phyloP scores from a whole-genome alignment of 306 rosid species.

The Glycine soja region DNA sequence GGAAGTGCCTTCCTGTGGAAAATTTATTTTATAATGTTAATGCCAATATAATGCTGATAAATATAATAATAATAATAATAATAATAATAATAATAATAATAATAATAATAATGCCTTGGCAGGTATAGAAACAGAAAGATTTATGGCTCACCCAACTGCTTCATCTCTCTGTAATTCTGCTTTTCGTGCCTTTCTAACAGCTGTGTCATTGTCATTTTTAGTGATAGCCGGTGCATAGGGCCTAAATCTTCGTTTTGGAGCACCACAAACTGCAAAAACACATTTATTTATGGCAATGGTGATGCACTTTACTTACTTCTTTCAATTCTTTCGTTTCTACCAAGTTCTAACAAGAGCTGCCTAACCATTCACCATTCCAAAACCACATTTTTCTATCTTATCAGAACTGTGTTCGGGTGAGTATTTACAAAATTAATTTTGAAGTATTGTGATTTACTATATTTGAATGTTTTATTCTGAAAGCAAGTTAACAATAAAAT shows the following conservation, averaged over 20 bases:
- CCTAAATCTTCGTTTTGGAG: constrained; percentile 83
- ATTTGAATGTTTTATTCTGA: too few relatives aligned
- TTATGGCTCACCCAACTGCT: constrained; percentile 68
- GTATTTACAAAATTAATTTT: too few relatives aligned
- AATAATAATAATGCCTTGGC: not conserved
- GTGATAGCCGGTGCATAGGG: constrained; percentile 63
- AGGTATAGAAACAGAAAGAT: not conserved
- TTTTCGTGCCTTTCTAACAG: constrained; percentile 65
- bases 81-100: not conserved
- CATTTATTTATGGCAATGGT: not conserved
- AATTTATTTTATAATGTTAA: not conserved
- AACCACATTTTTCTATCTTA: constrained; percentile 7
- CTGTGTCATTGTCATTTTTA: constrained; percentile 58
- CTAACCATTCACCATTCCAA: constrained; percentile 1
- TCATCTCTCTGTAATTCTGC: constrained; percentile 68
- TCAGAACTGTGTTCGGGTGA: not conserved
- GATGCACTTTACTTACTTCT: constrained; percentile 6
- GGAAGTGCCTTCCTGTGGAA: constrained; percentile 74
- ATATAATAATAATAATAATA: not conserved
- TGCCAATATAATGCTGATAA: not conserved
- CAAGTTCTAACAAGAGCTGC: not conserved
- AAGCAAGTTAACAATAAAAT: too few relatives aligned
- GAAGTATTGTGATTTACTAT: too few relatives aligned
- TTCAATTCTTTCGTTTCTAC: constrained; percentile 1
- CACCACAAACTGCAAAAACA: constrained; percentile 76